Percentiles rank a stretch among this genome's conserved stretches.
These are phyloP conservation scores for Wallacemonas sp. DNA, from an alignment of 208 protist species.

Conservation along the genomic window DNA sequence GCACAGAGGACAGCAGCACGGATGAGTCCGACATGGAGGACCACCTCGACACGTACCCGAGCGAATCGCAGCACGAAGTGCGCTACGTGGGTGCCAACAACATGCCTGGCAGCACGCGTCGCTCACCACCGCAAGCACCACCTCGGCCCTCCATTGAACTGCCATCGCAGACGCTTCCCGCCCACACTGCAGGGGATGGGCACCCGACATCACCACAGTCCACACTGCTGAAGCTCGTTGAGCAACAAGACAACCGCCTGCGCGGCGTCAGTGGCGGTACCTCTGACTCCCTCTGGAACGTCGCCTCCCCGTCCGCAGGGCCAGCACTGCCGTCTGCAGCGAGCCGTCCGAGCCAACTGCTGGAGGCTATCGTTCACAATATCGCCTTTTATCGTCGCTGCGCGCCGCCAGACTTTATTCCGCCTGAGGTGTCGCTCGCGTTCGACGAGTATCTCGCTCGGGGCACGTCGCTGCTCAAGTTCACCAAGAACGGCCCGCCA, in stretches of 20 bases:
- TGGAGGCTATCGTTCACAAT: constrained; percentile 42
- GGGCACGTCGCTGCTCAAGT: constrained; percentile 60
- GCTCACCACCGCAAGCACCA: too few relatives aligned
- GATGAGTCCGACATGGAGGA: too few relatives aligned
- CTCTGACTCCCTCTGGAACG: neutral
- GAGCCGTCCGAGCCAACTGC: constrained; percentile 38
- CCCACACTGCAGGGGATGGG: too few relatives aligned
- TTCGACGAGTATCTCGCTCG: constrained; percentile 65
- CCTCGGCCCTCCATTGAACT: too few relatives aligned
- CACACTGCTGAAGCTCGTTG: constrained; percentile 11
- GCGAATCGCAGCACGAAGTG: neutral
- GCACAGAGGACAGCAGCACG: too few relatives aligned
- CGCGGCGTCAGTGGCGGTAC: neutral
- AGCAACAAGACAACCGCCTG: neutral
- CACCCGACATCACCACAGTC: too few relatives aligned
- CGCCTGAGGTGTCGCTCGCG: constrained; percentile 61
- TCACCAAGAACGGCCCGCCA: constrained; percentile 43
- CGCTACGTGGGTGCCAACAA: constrained; percentile 14
- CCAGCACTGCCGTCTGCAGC: neutral
- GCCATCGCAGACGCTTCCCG: too few relatives aligned
- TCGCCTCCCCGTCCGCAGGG: neutral
- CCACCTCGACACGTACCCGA: neutral
- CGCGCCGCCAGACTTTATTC: constrained; percentile 29
- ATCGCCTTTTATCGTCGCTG: constrained; percentile 47
- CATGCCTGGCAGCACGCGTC: too few relatives aligned